Evolutionary conservation across 192 early-diverging fungal species (phyloP).

Genomic region (Mortierella alpina): DNA sequence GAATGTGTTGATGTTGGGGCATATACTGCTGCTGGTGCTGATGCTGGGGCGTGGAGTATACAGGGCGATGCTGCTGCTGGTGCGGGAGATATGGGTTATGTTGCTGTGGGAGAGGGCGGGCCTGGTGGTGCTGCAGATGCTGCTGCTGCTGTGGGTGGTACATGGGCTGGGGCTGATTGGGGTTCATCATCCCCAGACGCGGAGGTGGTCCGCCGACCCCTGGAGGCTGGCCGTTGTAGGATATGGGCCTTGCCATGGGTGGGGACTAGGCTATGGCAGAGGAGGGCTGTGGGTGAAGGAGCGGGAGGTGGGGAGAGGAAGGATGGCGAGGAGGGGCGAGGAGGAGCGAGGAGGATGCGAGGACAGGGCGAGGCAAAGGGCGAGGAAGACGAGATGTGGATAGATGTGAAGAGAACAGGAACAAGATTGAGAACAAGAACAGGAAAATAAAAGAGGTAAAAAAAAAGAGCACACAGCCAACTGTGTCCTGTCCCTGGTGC

Average conservation of each 20-base stretch:
- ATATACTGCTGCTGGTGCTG: constrained; percentile 26
- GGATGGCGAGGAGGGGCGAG: background rate
- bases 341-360: background rate
- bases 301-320: background rate
- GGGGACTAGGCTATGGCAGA: constrained; percentile 16
- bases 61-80: constrained; percentile 25
- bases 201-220: constrained; percentile 12
- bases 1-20: constrained; percentile 14
- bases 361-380: background rate
- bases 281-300: background rate
- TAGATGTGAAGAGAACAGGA: background rate
- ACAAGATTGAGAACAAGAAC: background rate
- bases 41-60: constrained; percentile 34
- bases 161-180: constrained; percentile 20
- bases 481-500: no score
- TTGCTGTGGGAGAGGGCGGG: constrained; percentile 20
- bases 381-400: background rate
- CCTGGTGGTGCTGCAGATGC: constrained; percentile 26
- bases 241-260: constrained; percentile 30
- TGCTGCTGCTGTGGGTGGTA: constrained; percentile 42
- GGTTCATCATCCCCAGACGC: constrained; percentile 42
- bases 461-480: background rate
- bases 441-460: background rate
- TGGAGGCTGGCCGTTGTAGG: constrained; percentile 34
- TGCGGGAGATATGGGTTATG: constrained; percentile 22